Base-by-base conservation (phyloP, 139 green algal species). In the Micractinium sp. region DNA sequence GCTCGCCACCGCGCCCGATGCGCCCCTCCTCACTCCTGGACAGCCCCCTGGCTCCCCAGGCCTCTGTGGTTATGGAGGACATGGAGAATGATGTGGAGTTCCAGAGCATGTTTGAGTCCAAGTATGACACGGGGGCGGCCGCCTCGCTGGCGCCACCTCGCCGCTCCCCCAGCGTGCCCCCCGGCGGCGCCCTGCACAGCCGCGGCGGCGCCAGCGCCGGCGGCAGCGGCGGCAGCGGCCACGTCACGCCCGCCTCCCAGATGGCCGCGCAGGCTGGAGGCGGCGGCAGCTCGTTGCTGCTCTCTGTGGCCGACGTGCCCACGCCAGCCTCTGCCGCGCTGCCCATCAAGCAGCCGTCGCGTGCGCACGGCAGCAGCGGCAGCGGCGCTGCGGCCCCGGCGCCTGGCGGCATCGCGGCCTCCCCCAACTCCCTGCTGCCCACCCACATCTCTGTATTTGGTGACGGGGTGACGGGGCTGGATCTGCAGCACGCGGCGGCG, bases 381-480 rank as follows among this genome's bases (percentile, higher is more conserved):
- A 12, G 23, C 12, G 82, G 36, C 38, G 36, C n/a, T n/a, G 38
- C 66, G 66, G 66, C 77, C 29, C 22, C 23, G 39, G 4, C 2
- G 39, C 23, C n/a, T 3, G 27, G 29, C 29, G 35, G n/a, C 23
- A 13, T 33, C 20, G 83, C 39, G 2, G 33, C 36, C 35, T 82
- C 85, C 23, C 67, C 85, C 80, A 69, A 78, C 33, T 25, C 89
- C 23, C 73, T 89, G 41, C 92, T 97, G 82, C 95, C 95, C 22
- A 93, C 88, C 81, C 93, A 95, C 90, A 96, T 97, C 82, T 94
- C 89, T 18, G 90, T 88, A 0, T 97, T 97, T 93, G 95, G 95
- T 0, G 93, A 95, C 23, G 61, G 90, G 36, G 22, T 75, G 73
- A 69, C 61, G 9, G 39, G 38, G 29, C 74, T 84, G 75, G 83